Base-by-base conservation (phyloP, 306 rosid genomes). In the Cicer arietinum region DNA sequence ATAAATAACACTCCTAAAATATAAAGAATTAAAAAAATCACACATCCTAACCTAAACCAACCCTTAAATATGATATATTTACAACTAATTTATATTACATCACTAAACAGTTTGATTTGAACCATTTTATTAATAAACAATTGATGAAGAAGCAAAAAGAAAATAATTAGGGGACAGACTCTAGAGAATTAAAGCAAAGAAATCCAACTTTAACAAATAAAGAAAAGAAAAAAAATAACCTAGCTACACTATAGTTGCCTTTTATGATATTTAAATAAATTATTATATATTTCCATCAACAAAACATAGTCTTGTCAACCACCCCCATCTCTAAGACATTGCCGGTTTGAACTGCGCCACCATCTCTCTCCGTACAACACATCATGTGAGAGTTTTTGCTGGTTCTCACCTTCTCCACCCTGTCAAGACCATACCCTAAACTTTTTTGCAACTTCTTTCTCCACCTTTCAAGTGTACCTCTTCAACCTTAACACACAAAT, bases 261-360 rank as follows among this genome's bases (percentile, higher is more conserved):
- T 83, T 81, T 74, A 18, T 18, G 11, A 75, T 67, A 81, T 86
- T 80, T 79, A 83, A 77, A 78, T 77, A 58, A 54, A 81, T 83
- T 48, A 75, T 76, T 79, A 67, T 46, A 12, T 69, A 17, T 18
- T 70, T 63, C 65, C 56, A 67, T 10, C 65, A 70, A 71, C 0
- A 68, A 79, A 87, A 87, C 84, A 83, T 77, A 74, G 85, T 84
- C 87, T 85, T 83, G 87, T 89, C 94, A 87, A 81, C 80, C 78
- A 86, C 78, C 81, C 77, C 64, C 76, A 74, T 71, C 68, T 39
- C 85, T 73, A 62, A 79, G 89, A 76, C 56, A 80, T 77, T 14
- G 83, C 84, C 67, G 62, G 85, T 84, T 78, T 80, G 79, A 71
- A 82, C 86, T 47, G 37, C 75, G 75, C 79, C 61, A 12, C 22